Conservation (phyloP, 371 early-diverging fungal genomes). For the Zychaea mexicana region DNA sequence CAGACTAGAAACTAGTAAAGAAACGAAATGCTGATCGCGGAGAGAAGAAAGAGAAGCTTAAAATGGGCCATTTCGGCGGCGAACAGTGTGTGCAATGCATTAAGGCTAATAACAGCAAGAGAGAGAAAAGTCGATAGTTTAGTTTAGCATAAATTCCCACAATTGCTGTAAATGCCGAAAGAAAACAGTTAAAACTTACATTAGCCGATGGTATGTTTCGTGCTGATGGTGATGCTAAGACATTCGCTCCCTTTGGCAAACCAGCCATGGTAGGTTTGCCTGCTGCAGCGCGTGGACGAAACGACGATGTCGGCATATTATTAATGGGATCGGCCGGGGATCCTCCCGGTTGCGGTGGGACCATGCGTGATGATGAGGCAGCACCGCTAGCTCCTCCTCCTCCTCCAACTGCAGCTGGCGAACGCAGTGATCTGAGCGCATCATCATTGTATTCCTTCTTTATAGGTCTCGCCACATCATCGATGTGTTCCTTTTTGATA, state of each 20-base stretch:
- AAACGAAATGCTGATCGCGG: not conserved
- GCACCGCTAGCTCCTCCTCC: not conserved
- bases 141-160: too few relatives aligned
- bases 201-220: conserved; percentile 21
- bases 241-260: conserved; percentile 13
- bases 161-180: too few relatives aligned
- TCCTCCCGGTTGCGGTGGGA: conserved; percentile 5
- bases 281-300: conserved; percentile 23
- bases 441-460: conserved; percentile 1
- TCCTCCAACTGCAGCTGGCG: not conserved
- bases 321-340: conserved; percentile 13
- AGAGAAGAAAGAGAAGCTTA: not conserved
- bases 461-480: not conserved
- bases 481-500: conserved; percentile 8
- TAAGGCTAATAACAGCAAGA: not conserved
- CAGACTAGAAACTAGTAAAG: not conserved
- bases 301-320: conserved; percentile 20
- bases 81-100: not conserved
- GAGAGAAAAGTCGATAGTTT: too few relatives aligned
- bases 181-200: conserved; percentile 12
- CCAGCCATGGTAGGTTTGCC: conserved; percentile 9
- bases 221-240: conserved; percentile 19
- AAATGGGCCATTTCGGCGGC: too few relatives aligned
- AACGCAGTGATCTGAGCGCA: not conserved
- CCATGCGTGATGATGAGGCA: conserved; percentile 22